Evolutionary conservation across 768 basidiomycete genomes (phyloP).

Genomic region (Coprinopsis sp.): DNA sequence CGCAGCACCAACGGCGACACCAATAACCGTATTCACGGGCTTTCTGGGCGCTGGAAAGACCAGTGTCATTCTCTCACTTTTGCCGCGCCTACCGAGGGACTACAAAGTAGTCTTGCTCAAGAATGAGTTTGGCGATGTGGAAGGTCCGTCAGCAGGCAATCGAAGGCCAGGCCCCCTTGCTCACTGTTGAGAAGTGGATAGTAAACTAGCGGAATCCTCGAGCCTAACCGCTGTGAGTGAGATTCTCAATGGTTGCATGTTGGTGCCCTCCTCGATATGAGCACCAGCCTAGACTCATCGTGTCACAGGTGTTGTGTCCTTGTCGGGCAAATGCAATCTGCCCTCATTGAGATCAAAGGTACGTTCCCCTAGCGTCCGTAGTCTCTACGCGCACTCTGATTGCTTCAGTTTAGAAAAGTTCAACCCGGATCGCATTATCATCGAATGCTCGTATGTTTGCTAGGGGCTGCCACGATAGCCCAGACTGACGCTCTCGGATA

Average conservation of each 20-base stretch:
- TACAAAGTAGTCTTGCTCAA: conserved; percentile 90
- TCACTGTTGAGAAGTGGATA: conserved; percentile 58
- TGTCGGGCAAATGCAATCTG: conserved; percentile 91
- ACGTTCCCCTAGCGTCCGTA: conserved; percentile 9
- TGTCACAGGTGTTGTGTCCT: conserved; percentile 79
- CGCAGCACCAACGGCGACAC: conserved; percentile 58
- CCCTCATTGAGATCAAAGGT: conserved; percentile 85
- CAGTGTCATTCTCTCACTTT: conserved; percentile 74
- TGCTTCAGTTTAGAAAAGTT: conserved; percentile 55
- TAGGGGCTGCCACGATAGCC: too few species aligned
- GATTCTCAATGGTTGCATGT: conserved; percentile 97
- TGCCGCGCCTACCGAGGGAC: conserved; percentile 76
- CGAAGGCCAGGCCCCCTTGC: background rate
- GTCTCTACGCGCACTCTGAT: background rate
- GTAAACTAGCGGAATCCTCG: conserved; percentile 82
- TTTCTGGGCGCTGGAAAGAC: conserved; percentile 85
- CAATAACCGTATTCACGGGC: conserved; percentile 94
- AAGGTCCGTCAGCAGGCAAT: conserved; percentile 52
- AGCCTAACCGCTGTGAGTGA: conserved; percentile 85
- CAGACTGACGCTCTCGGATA: conserved; percentile 29
- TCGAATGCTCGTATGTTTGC: conserved; percentile 81
- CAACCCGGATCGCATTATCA: conserved; percentile 85
- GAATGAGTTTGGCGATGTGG: conserved; percentile 94
- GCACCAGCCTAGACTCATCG: background rate
- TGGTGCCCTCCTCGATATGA: conserved; percentile 21